phyloP scores from a whole-genome alignment of 495 filamentous ascomycete genomes.

The Beverwykella pulmonaria region DNA sequence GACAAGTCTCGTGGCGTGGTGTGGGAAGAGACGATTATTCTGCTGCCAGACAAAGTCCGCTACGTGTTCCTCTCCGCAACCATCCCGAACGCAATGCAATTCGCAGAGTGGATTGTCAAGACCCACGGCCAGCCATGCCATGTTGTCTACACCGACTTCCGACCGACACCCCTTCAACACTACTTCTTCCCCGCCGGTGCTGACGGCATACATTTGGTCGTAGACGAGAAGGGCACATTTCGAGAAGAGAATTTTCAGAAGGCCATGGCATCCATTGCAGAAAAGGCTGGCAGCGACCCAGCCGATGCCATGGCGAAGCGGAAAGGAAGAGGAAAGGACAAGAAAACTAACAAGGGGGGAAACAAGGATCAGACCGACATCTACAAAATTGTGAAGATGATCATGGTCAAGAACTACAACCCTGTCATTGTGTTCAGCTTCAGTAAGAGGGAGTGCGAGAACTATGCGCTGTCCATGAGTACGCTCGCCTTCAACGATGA shows the following conservation, averaged over 20 bases:
- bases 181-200: slow-evolving; percentile 96
- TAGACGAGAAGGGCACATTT: slow-evolving; percentile 94
- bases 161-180: slow-evolving; percentile 92
- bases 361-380: slow-evolving; percentile 77
- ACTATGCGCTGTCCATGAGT: slow-evolving; percentile 79
- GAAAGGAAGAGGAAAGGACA: slow-evolving; percentile 87
- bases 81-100: slow-evolving; percentile 99
- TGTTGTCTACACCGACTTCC: slow-evolving; percentile 97
- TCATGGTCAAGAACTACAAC: slow-evolving; percentile 93
- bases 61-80: slow-evolving; percentile 98
- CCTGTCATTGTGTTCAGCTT: slow-evolving; percentile 99
- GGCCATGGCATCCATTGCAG: slow-evolving; percentile 86
- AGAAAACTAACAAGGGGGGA: slow-evolving; percentile 85
- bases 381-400: slow-evolving; percentile 97
- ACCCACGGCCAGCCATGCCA: slow-evolving; percentile 96
- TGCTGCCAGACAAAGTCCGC: slow-evolving; percentile 95
- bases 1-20: slow-evolving; percentile 93
- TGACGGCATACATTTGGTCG: slow-evolving; percentile 90
- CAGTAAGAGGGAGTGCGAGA: slow-evolving; percentile 94
- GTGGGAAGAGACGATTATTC: slow-evolving; percentile 98
- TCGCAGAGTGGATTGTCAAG: slow-evolving; percentile 97
- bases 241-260: slow-evolving; percentile 96
- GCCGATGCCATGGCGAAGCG: slow-evolving; percentile 73
- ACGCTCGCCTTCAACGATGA: slow-evolving; percentile 93
- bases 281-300: slow-evolving; percentile 82